phyloP scores from a whole-genome alignment of 2,329 filamentous ascomycete species.

The Claviceps africana region DNA sequence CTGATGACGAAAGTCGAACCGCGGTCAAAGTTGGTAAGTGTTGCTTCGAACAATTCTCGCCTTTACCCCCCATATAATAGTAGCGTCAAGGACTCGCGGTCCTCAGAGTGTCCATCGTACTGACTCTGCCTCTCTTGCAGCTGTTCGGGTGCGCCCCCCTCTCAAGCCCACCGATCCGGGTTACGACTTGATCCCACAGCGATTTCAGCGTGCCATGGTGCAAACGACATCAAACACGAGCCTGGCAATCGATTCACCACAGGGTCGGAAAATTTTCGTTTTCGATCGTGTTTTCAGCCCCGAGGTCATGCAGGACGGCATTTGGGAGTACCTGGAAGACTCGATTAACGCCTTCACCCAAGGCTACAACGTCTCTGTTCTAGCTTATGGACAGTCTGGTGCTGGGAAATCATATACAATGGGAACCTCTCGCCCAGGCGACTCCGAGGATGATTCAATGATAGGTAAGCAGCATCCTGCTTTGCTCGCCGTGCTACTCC shows the following conservation, averaged over 20 bases:
- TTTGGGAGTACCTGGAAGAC: conserved; percentile 90
- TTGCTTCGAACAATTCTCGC: neutral
- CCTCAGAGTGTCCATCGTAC: neutral
- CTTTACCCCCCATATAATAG: neutral
- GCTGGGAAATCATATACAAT: conserved; percentile 98
- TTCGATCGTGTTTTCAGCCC: conserved; percentile 91
- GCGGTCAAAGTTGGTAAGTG: conserved; percentile 87
- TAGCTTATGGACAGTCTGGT: conserved; percentile 95
- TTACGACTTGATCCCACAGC: conserved; percentile 86
- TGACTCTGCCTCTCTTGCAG: conserved; percentile 30
- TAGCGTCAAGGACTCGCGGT: neutral
- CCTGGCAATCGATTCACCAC: conserved; percentile 76
- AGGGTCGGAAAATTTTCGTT: conserved; percentile 87
- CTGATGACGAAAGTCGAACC: conserved; percentile 80
- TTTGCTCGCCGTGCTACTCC: neutral
- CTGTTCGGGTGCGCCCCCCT: conserved; percentile 82
- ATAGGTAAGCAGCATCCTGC: conserved; percentile 48
- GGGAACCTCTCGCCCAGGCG: conserved; percentile 78
- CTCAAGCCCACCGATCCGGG: conserved; percentile 74
- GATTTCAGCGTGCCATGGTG: conserved; percentile 86
- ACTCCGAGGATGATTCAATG: conserved; percentile 53
- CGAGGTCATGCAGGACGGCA: conserved; percentile 68
- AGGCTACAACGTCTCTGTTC: conserved; percentile 94
- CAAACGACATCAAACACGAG: conserved; percentile 78
- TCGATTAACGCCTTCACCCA: conserved; percentile 82